These are phyloP conservation scores for Leccinum griseonigrum DNA, from an alignment of 1,284 basidiomycete genomes.

Conservation along the genomic window DNA sequence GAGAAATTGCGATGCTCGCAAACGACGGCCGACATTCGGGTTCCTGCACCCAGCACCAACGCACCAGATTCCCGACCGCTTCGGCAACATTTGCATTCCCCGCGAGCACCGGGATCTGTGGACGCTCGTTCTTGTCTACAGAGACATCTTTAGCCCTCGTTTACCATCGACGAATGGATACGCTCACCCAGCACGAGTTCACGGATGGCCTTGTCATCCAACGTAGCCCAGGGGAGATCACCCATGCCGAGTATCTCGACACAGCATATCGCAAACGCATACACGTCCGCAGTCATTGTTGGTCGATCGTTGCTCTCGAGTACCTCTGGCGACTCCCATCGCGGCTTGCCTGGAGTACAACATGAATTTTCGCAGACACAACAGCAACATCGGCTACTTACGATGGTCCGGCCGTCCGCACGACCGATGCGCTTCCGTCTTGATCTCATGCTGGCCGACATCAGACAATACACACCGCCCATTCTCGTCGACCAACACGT, in stretches of 20 bases:
- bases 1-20: constrained; percentile 38
- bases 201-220: constrained; percentile 58
- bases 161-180: neutral
- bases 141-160: neutral
- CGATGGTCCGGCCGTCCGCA: constrained; percentile 53
- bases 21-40: constrained; percentile 49
- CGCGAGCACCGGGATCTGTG: constrained; percentile 42
- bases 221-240: constrained; percentile 55
- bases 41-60: constrained; percentile 48
- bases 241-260: constrained; percentile 69
- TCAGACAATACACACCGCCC: constrained; percentile 70
- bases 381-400: constrained; percentile 34
- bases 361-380: neutral
- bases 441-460: constrained; percentile 79
- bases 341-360: constrained; percentile 44
- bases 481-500: constrained; percentile 69
- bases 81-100: constrained; percentile 19
- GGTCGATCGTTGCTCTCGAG: constrained; percentile 63
- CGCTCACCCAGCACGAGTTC: constrained; percentile 59
- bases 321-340: constrained; percentile 77
- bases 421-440: constrained; percentile 60
- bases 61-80: constrained; percentile 39
- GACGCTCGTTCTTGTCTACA: constrained; percentile 55
- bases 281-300: constrained; percentile 65
- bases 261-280: constrained; percentile 71